phyloP scores from a whole-genome alignment of 1,139 yeast genomes.

The Meyerozyma smithsonii region DNA sequence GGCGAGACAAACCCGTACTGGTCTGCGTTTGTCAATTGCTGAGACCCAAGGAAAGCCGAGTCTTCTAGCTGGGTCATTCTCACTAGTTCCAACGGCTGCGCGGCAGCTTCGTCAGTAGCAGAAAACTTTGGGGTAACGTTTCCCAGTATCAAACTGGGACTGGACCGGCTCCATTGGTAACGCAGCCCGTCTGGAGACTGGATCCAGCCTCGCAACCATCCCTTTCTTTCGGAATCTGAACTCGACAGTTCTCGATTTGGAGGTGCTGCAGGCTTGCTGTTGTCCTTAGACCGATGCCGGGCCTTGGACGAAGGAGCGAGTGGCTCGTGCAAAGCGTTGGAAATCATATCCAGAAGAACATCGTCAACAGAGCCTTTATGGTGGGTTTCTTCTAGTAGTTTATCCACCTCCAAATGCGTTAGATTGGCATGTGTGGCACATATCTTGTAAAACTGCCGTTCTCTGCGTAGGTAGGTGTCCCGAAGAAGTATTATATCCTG shows the following conservation, averaged over 20 bases:
- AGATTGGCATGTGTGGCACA: constrained; percentile 1
- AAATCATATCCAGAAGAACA: neutral
- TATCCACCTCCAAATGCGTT: neutral
- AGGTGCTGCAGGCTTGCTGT: neutral
- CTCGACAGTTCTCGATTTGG: neutral
- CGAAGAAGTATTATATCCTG: neutral
- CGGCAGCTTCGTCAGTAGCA: neutral
- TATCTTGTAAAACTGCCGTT: neutral
- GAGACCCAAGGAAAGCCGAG: neutral
- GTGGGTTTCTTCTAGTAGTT: neutral
- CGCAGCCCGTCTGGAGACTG: neutral
- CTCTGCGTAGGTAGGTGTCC: neutral
- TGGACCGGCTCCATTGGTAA: neutral
- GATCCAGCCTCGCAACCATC: constrained; percentile 1
- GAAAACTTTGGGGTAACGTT: neutral
- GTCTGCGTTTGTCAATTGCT: neutral
- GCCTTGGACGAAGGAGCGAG: neutral
- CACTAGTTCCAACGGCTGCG: neutral
- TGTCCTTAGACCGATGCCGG: neutral
- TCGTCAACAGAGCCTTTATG: neutral
- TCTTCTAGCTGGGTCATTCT: neutral
- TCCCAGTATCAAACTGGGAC: neutral
- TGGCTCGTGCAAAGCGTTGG: neutral
- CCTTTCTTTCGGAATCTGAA: neutral
- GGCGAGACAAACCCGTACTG: neutral